phyloP scores from a whole-genome alignment of 2,329 filamentous ascomycete genomes.

The Apiospora phragmitis region DNA sequence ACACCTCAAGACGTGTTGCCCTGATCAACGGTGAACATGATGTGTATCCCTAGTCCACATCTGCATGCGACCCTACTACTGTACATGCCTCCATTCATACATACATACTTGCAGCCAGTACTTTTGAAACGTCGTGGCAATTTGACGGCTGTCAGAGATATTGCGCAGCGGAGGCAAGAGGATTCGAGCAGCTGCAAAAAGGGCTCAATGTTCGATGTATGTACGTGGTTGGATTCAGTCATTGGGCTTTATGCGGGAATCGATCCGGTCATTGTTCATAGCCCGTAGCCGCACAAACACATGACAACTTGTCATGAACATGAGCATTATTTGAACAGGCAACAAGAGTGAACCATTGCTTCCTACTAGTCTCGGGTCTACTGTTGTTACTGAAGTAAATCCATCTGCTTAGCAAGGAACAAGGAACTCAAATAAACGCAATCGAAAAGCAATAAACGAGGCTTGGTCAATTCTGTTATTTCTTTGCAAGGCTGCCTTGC shows the following conservation, averaged over 20 bases:
- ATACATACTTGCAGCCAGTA: not conserved
- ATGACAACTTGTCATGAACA: conserved; percentile 3
- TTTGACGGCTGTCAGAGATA: not conserved
- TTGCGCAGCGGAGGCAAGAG: not conserved
- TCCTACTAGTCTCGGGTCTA: not conserved
- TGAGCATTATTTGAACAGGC: not conserved
- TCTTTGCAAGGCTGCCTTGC: not conserved
- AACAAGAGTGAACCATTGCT: not conserved
- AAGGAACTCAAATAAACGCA: not conserved
- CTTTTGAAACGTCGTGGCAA: not conserved
- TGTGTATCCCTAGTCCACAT: not conserved
- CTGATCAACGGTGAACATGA: not conserved
- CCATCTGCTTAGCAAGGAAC: not conserved
- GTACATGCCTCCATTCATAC: not conserved
- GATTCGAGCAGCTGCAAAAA: not conserved
- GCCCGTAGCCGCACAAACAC: not conserved
- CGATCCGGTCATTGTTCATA: not conserved
- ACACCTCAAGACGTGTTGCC: not conserved
- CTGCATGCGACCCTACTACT: conserved; percentile 3
- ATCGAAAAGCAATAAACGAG: not conserved
- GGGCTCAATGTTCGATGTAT: not conserved
- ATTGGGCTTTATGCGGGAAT: not conserved
- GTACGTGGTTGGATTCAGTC: not conserved
- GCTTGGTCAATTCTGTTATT: not conserved
- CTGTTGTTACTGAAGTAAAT: not conserved